Evolutionary conservation across 116 monocot species (phyloP), one percentile per base, ranked within the genome.

Genomic region (Papilionanthe hybrid): DNA sequence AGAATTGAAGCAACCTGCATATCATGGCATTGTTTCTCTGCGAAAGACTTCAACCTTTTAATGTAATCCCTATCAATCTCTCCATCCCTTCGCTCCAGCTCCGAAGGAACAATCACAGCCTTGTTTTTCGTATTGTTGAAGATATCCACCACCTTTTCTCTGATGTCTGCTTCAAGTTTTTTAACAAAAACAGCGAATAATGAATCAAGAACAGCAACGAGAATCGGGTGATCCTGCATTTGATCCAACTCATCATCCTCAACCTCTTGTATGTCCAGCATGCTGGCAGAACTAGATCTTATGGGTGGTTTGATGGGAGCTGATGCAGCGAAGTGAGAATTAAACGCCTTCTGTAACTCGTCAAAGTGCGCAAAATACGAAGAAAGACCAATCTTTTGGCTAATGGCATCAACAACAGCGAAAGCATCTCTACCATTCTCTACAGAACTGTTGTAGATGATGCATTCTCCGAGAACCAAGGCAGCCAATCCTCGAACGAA

Each of bases 21-120:
- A 78, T 99, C 94, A 79, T 43, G 85, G 86, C 98, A 99, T 78
- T 99, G 98, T 82, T 88, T 94, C 76, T 93, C 90, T 41, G 94
- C 80, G 82, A 99, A 99, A 67, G 84, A 85, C 76, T 90, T 94
- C 75, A 99, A 72, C 55, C 98, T 84, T 78, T 86, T 89, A 43
- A 94, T 85, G 74, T 99, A 94, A 27, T 99, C 93, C 37, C 74
- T 83, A 85, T 90, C 91, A 79, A n/a, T 41, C 79, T 99, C 98
- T 74, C 89, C 91, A 90, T 77, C 75, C 66, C 78, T 91, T 85
- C 91, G 95, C 77, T 99, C 98, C 81, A 99, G 78, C 48, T 94
- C 95, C 45, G 89, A 90, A 18, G 98, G 95, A 43, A 99, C 32
- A 9, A 90, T 79, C 7, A 84, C 79, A 75, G 90, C 89, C 55